These are phyloP conservation scores for Stevia rebaudiana DNA, from an alignment of 140 eudicot species.

Conservation along the genomic window DNA sequence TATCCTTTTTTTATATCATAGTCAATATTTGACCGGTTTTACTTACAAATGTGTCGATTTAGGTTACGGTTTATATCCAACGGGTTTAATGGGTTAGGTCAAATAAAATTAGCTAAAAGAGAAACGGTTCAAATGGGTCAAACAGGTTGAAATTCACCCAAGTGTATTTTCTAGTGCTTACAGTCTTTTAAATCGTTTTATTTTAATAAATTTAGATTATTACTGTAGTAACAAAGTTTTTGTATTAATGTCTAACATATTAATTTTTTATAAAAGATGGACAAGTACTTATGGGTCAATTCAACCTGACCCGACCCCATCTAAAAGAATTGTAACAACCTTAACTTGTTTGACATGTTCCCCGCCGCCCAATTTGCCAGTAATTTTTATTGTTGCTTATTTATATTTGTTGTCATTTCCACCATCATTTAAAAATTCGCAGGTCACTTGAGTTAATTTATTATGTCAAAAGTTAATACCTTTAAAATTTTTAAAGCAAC, in stretches of 20 bases:
- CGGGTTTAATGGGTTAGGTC: not conserved
- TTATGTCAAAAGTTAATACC: not conserved
- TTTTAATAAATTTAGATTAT: not conserved
- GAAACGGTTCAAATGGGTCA: not conserved
- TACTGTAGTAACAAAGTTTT: not conserved
- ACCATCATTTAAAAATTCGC: not conserved
- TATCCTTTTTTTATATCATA: constrained; percentile 46
- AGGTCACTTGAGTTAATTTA: not conserved
- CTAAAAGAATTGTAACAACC: not conserved
- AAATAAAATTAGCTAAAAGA: not conserved
- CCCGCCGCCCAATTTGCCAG: not conserved
- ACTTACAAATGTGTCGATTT: not conserved
- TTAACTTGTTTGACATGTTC: not conserved
- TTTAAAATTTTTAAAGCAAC: too few relatives aligned
- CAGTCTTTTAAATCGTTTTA: not conserved
- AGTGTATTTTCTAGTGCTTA: not conserved
- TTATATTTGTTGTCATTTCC: not conserved
- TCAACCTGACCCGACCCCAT: not conserved
- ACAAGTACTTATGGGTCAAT: not conserved
- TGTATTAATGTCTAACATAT: not conserved
- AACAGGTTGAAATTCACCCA: not conserved
- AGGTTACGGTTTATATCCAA: not conserved
- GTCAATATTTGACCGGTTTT: not conserved
- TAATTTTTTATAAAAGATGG: not conserved
- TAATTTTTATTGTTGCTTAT: not conserved